Conservation (phyloP, 805 yeast species). For the Grigorovia yakushimaensis region DNA sequence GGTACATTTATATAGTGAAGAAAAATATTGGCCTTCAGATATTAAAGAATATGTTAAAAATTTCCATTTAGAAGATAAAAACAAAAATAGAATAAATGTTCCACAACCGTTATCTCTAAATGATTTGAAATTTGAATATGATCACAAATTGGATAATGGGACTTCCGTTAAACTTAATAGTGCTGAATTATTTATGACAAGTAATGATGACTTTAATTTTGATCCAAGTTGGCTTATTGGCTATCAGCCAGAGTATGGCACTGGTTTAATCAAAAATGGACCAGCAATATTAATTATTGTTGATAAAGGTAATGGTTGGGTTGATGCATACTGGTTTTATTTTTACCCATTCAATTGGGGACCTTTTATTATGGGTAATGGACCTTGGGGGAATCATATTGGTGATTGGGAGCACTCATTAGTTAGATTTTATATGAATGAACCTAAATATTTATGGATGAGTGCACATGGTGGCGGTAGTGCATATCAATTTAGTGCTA, state of each 20-base stretch:
- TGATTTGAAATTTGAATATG: conserved; percentile 10
- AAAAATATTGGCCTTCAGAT: conserved; percentile 77
- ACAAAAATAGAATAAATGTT: conserved; percentile 31
- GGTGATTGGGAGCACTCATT: conserved; percentile 98
- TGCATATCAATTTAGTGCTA: conserved; percentile 67
- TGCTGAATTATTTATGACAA: conserved; percentile 45
- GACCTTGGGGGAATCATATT: conserved; percentile 94
- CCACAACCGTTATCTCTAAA: conserved; percentile 22
- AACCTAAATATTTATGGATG: conserved; percentile 86
- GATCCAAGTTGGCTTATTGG: conserved; percentile 88
- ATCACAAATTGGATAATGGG: conserved; percentile 6
- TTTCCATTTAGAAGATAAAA: conserved; percentile 46
- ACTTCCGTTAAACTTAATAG: conserved; percentile 14
- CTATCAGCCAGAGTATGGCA: conserved; percentile 55
- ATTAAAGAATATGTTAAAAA: conserved; percentile 57
- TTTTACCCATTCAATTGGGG: conserved; percentile 92
- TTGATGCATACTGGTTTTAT: conserved; percentile 93
- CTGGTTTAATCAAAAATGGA: conserved; percentile 64
- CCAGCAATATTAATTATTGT: conserved; percentile 77
- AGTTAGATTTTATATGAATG: conserved; percentile 72
- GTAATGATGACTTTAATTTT: conserved; percentile 57
- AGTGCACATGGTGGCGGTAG: conserved; percentile 97
- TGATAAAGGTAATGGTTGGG: conserved; percentile 90
- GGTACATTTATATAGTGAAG: conserved; percentile 84
- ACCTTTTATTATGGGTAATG: conserved; percentile 94